phyloP scores from a whole-genome alignment of 2,329 filamentous ascomycete genomes.

The Epichloe gansuensis region DNA sequence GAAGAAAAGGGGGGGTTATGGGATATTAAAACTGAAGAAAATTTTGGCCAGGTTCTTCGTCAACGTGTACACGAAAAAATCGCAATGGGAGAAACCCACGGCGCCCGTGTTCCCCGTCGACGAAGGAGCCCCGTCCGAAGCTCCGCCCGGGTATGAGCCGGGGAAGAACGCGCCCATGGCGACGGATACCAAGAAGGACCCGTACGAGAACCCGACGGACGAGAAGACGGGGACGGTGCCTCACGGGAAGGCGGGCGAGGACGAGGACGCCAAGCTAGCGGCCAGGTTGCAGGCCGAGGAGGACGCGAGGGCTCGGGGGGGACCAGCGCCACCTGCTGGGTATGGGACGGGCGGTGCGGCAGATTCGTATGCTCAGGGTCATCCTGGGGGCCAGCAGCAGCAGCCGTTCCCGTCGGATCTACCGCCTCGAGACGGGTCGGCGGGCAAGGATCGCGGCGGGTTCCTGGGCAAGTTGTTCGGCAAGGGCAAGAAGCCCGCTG shows the following conservation, averaged over 20 bases:
- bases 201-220: conserved; percentile 39
- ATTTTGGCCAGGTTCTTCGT: conserved; percentile 62
- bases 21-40: not conserved
- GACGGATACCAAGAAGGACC: conserved; percentile 54
- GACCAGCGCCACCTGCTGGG: conserved; percentile 20
- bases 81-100: conserved; percentile 80
- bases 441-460: conserved; percentile 24
- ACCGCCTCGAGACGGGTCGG: conserved; percentile 27
- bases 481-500: conserved; percentile 23
- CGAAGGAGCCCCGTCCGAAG: conserved; percentile 36
- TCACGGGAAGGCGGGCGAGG: conserved; percentile 20
- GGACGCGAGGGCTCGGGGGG: conserved; percentile 42
- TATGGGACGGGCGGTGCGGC: conserved; percentile 18
- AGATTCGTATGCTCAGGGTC: conserved; percentile 15
- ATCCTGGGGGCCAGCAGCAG: conserved; percentile 12
- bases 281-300: conserved; percentile 75
- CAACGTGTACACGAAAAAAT: conserved; percentile 75
- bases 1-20: too few relatives aligned
- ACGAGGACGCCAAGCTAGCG: conserved; percentile 62
- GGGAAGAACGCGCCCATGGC: conserved; percentile 23
- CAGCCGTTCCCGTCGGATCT: conserved; percentile 25
- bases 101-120: conserved; percentile 46
- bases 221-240: conserved; percentile 11
- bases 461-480: conserved; percentile 41
- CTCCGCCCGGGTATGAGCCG: conserved; percentile 54